A percentile compares a stretch with the other conserved stretches of the same genome.
Conservation (phyloP, 1,139 yeast species). For the Yamadazyma conglobata region DNA sequence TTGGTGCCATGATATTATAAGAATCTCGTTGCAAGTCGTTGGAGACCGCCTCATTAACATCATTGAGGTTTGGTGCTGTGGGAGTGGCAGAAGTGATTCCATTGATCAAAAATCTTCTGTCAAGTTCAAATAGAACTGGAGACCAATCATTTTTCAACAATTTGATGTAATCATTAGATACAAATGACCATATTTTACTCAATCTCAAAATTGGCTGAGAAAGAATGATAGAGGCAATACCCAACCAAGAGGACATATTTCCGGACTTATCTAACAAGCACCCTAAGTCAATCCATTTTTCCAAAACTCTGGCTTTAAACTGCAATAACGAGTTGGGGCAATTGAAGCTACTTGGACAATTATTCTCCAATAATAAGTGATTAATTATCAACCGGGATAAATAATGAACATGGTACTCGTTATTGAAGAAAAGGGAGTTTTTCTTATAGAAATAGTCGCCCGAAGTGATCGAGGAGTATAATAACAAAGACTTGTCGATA, state of each 20-base stretch:
- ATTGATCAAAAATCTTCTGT: slow-evolving; percentile 61
- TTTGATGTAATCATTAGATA: slow-evolving; percentile 58
- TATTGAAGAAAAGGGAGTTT: slow-evolving; percentile 60
- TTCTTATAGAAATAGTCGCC: slow-evolving; percentile 37
- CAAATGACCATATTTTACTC: slow-evolving; percentile 70
- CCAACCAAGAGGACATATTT: slow-evolving; percentile 94
- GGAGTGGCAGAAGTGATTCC: slow-evolving; percentile 19
- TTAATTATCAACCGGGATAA: slow-evolving; percentile 67
- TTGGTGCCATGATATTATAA: slow-evolving; percentile 81
- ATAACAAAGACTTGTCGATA: slow-evolving; percentile 41
- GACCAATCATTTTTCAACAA: slow-evolving; percentile 85
- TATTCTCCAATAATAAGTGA: slow-evolving; percentile 59
- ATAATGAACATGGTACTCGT: slow-evolving; percentile 67
- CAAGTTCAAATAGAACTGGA: slow-evolving; percentile 86
- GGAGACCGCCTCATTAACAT: slow-evolving; percentile 15
- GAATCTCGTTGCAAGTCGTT: slow-evolving; percentile 30
- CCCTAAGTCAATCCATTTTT: slow-evolving; percentile 87
- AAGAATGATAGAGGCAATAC: slow-evolving; percentile 79
- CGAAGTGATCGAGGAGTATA: slow-evolving; percentile 27
- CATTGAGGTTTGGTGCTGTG: slow-evolving; percentile 14
- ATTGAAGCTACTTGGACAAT: slow-evolving; percentile 14
- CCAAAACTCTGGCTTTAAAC: slow-evolving; percentile 62
- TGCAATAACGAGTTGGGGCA: slow-evolving; percentile 24
- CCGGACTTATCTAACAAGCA: slow-evolving; percentile 75
- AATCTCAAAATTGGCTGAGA: slow-evolving; percentile 80